Evolutionary conservation across 768 basidiomycete genomes (phyloP), one percentile per base, ranked within the genome.

Genomic region (Royoungia palumana): DNA sequence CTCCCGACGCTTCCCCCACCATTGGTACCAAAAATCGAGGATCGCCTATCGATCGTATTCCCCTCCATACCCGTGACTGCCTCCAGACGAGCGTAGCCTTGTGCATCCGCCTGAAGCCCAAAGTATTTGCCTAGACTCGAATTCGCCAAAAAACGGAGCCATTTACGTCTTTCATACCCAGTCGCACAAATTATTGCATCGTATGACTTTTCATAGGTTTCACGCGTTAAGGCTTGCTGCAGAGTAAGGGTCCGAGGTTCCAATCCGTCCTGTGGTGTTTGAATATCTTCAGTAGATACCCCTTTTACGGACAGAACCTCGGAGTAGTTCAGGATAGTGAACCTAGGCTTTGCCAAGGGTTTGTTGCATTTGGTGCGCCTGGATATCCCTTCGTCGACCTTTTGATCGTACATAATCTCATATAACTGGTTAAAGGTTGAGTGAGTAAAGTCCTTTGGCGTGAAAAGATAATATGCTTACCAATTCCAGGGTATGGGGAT

Each of bases 121-220:
- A 73, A 73, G 44, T 67, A 58, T 49, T 65, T 62, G 21, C 67
- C 72, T 47, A 78, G 53, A 41, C 51, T 49, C 35, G 77, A 76
- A 20, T 68, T 51, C 21, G 70, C 66, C 50, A 79, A 58, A 28
- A 78, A 60, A 22, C 69, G 59, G 39, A 74, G 53, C 77, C 77
- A 80, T 0, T 67, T 64, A n/a, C 70, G 65, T 22, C 77, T 71
- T 48, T 78, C 72, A 57, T 80, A 81, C 12, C 79, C 79, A 11
- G 79, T 80, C 2, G 77, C 78, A 59, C 75, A 79, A 44, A 81
- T 60, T 56, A 81, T 59, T 22, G 62, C 68, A 56, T 80, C 76
- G 60, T 80, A 81, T 21, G 59, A 59, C 30, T 56, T 49, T 39
- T 69, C 61, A 12, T 58, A 53, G 47, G 65, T 55, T 13, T 65